A percentile compares a stretch with the other conserved stretches of the same genome.
Evolutionary conservation across 768 basidiomycete species (phyloP).

Genomic region (Leccinellum rugosiceps): DNA sequence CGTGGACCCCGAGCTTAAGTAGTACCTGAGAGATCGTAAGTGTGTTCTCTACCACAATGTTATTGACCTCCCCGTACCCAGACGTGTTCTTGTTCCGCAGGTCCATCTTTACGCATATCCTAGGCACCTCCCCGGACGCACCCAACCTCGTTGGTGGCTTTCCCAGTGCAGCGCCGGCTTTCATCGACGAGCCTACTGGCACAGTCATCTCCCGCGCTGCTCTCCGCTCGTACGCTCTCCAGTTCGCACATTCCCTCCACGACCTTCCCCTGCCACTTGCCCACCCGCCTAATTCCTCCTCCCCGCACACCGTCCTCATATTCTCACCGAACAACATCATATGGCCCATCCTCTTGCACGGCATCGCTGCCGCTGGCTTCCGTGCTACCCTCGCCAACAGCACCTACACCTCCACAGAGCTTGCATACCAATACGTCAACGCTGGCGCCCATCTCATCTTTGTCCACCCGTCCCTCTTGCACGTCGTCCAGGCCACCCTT

Average conservation of each 20-base stretch:
- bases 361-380: conserved; percentile 60
- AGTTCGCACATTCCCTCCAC: conserved; percentile 56
- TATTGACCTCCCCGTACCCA: conserved; percentile 20
- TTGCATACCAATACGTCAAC: conserved; percentile 69
- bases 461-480: conserved; percentile 57
- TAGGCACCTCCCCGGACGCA: conserved; percentile 15
- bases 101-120: conserved; percentile 32
- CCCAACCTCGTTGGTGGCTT: conserved; percentile 39
- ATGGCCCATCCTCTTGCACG: conserved; percentile 47
- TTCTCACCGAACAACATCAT: conserved; percentile 67
- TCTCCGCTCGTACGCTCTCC: conserved; percentile 50
- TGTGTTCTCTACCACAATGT: neutral
- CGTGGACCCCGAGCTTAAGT: too few species aligned
- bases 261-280: conserved; percentile 41
- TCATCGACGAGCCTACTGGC: conserved; percentile 63
- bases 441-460: conserved; percentile 63
- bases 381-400: conserved; percentile 72
- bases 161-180: conserved; percentile 47
- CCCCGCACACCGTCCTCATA: conserved; percentile 49
- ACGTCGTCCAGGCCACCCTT: conserved; percentile 57
- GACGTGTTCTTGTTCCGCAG: conserved; percentile 20
- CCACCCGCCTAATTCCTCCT: conserved; percentile 45
- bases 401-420: conserved; percentile 63
- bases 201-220: conserved; percentile 53
- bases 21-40: too few species aligned